Evolutionary conservation across 2,329 filamentous ascomycete genomes (phyloP), one percentile per base, ranked within the genome.

Genomic region (Plenodomus tracheiphilus): DNA sequence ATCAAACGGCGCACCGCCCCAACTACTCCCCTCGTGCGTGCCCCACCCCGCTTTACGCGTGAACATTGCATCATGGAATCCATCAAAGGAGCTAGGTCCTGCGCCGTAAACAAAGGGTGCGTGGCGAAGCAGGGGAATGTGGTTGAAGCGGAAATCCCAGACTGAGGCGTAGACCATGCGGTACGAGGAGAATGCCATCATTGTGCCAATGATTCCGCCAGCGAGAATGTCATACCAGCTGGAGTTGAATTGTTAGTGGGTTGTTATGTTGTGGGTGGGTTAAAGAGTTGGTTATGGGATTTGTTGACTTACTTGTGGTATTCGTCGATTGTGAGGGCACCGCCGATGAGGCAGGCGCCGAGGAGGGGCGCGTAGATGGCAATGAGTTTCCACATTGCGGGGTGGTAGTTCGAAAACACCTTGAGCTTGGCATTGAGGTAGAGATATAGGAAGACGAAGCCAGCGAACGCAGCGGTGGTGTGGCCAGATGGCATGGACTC

Each of bases 341-440:
- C 86, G 1, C 81, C 86, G 37, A 91, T 88, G 2, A 91, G 74
- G 2, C 77, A 78, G 0, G 87, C 87, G 2, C 83, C 85, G 0
- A 91, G 81, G 2, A 91, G 72, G 0, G 88, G 87, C 0, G 82
- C 79, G 61, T 86, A 87, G 19, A 84, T 75, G 15, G 77, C 80
- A 25, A 87, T 75, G 11, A 89, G 72, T 73, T 90, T 90, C 87
- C 87, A 90, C 79, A 89, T 84, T 11, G 84, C 77, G 0, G 87
- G 83, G 64, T 89, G 87, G 66, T 87, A 86, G 75, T 89, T 86
- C 54, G 82, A 75, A 60, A 85, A 89, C 47, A 89, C 81, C 77
- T 90, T 91, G 57, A 91, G 79, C 75, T 91, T 91, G 40, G 85
- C 87, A 69, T 91, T 91, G 38, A 91, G 81, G 74, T 90, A 91